Evolutionary conservation across 2,329 filamentous ascomycete species (phyloP).

Genomic region (Calonectria henricotiae): DNA sequence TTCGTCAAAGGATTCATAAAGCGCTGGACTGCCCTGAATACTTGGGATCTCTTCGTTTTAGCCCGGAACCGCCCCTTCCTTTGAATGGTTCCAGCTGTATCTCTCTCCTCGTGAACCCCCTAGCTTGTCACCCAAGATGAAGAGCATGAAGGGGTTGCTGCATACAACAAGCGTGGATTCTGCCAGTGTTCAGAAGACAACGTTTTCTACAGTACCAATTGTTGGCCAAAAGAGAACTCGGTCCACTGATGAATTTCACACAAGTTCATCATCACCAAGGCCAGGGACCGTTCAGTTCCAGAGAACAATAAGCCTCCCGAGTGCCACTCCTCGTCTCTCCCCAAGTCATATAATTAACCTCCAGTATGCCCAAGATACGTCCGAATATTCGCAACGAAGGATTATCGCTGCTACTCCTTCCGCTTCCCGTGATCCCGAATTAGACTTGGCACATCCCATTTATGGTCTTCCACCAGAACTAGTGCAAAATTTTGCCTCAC

Average conservation of each 20-base stretch:
- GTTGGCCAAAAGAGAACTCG: conserved; percentile 67
- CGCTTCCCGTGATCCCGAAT: conserved; percentile 67
- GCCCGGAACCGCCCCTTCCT: not conserved
- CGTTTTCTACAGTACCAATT: conserved; percentile 60
- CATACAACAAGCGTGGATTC: conserved; percentile 70
- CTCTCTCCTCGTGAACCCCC: not conserved
- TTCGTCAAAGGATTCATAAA: not conserved
- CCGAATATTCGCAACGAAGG: conserved; percentile 73
- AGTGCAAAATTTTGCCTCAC: conserved; percentile 75
- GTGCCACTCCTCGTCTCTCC: conserved; percentile 52
- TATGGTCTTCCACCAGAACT: conserved; percentile 76
- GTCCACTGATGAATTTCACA: conserved; percentile 47
- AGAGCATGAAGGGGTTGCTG: conserved; percentile 61
- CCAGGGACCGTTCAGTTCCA: conserved; percentile 54
- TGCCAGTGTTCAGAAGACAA: conserved; percentile 59
- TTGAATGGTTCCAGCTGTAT: not conserved
- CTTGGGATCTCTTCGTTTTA: not conserved
- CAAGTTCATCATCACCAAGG: conserved; percentile 29
- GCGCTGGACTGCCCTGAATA: not conserved
- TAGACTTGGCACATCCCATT: conserved; percentile 74
- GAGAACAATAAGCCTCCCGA: conserved; percentile 55
- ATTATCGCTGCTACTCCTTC: conserved; percentile 70
- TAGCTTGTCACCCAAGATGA: conserved; percentile 54
- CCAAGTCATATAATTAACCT: conserved; percentile 67
- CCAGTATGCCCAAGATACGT: conserved; percentile 51